These are phyloP conservation scores for Penicillium frequentans DNA, from an alignment of 2,329 filamentous ascomycete genomes.

Conservation along the genomic window DNA sequence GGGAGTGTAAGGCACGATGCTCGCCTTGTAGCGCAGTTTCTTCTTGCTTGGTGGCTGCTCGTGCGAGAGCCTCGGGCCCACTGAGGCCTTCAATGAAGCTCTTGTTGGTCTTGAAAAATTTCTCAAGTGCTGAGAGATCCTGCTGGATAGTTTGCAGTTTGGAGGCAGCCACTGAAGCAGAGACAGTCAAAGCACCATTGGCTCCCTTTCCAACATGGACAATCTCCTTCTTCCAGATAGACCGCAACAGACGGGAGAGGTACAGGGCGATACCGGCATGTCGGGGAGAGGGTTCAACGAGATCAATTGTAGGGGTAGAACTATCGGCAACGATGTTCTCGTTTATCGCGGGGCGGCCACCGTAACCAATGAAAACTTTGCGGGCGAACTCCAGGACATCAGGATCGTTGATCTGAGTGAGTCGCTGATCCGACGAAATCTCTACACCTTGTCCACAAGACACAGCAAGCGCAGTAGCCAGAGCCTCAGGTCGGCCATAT, in stretches of 20 bases:
- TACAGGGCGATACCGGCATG: slow-evolving; percentile 88
- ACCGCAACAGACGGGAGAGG: slow-evolving; percentile 80
- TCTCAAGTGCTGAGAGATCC: slow-evolving; percentile 73
- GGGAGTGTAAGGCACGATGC: slow-evolving; percentile 84
- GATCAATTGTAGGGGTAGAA: slow-evolving; percentile 69
- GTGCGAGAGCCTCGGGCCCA: slow-evolving; percentile 81
- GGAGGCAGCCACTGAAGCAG: slow-evolving; percentile 62
- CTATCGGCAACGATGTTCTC: slow-evolving; percentile 69
- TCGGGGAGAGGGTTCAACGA: slow-evolving; percentile 81
- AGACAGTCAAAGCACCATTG: slow-evolving; percentile 63
- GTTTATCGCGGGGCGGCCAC: slow-evolving; percentile 80
- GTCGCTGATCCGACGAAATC: slow-evolving; percentile 67
- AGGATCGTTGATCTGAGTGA: slow-evolving; percentile 73
- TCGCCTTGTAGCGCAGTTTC: slow-evolving; percentile 91
- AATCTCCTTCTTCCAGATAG: slow-evolving; percentile 81
- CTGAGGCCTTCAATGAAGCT: slow-evolving; percentile 90
- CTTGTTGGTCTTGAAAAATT: slow-evolving; percentile 84
- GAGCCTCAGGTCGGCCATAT: slow-evolving; percentile 86
- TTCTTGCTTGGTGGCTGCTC: slow-evolving; percentile 78
- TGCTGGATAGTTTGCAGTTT: slow-evolving; percentile 79
- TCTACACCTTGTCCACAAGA: slow-evolving; percentile 92
- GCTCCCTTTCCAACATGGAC: slow-evolving; percentile 58
- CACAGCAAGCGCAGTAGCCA: slow-evolving; percentile 87
- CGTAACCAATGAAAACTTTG: slow-evolving; percentile 87
- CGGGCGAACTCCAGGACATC: slow-evolving; percentile 82